Conservation (phyloP, 2,329 filamentous ascomycete species). For the Emmonsiellopsis sp. region DNA sequence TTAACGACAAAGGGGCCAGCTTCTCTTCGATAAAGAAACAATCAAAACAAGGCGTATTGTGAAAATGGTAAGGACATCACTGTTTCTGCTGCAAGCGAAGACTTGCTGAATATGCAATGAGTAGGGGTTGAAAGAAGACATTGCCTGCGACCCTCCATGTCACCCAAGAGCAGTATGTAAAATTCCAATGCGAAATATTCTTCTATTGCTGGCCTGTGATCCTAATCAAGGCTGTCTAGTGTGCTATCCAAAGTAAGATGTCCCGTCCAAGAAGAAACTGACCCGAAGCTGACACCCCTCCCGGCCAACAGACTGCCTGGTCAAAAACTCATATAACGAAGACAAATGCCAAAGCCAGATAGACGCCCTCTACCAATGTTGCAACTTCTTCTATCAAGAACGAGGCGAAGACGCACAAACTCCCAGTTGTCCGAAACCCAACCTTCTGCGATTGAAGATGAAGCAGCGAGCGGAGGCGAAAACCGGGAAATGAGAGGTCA, state of each 20-base stretch:
- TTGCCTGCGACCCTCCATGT: conserved; percentile 69
- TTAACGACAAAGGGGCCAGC: not conserved
- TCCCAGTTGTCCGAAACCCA: conserved; percentile 77
- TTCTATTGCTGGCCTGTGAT: conserved; percentile 3
- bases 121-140: conserved; percentile 52
- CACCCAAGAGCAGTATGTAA: conserved; percentile 69
- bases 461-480: conserved; percentile 52
- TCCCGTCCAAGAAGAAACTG: not conserved
- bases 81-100: not conserved
- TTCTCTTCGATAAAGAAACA: not conserved
- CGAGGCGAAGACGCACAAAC: conserved; percentile 68
- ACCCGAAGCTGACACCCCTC: not conserved
- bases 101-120: not conserved
- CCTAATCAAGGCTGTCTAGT: conserved; percentile 41
- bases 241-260: conserved; percentile 73
- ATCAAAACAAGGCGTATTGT: not conserved
- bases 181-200: not conserved
- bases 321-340: conserved; percentile 77
- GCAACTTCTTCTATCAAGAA: conserved; percentile 74
- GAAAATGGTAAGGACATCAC: conserved; percentile 2
- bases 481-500: not conserved
- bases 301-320: conserved; percentile 61
- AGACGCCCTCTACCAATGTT: conserved; percentile 87
- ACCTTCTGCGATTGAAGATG: conserved; percentile 72
- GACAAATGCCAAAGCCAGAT: conserved; percentile 69